Evolutionary conservation across 352 stramenopile species (phyloP), one percentile per base, ranked within the genome.

Genomic region (Phytophthora constricta): DNA sequence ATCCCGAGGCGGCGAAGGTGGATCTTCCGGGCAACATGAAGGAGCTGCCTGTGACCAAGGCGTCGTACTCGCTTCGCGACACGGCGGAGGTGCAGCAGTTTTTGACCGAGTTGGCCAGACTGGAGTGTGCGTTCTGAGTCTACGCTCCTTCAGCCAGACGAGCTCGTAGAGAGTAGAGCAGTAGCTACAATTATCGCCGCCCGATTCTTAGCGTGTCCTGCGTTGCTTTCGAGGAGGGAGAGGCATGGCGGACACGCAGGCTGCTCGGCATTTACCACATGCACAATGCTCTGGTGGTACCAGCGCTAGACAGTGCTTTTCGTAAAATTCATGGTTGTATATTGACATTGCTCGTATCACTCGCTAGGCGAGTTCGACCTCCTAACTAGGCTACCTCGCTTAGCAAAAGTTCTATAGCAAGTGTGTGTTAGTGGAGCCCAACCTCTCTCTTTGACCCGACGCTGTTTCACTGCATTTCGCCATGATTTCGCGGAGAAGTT

Each of bases 51-150:
- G 65, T 65, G 9, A 90, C 81, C 33, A 88, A 76, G 20, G 79
- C 77, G 22, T 75, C 65, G 20, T 90, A 87, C 68, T 88, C 81
- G 43, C 69, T 90, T 23, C 79, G 77, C 10, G 77, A 90, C 68
- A 82, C 81, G 28, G 34, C 70, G 17, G 77, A 90, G 58, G 79
- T 90, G 47, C 77, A 88, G 66, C 77, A 79, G 46, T 87, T 88
- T 47, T 60, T 90, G 28, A 87, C 68, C 10, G 57, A 74, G 61
- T 66, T 86, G 33, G 73, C 74, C n/a, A 74, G 68, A 27, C 59
- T 90, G 39, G 61, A 80, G 56, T 79, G 56, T 50, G 51, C 62
- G 28, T 84, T 62, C 52, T 84, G 69, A 75, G 65, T 49, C 31
- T n/a, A 33, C n/a, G 4, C 28, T 33, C 26, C 7, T 47, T n/a